A percentile compares a stretch with the other conserved stretches of the same genome.
These are phyloP conservation scores for Dioscorea alata DNA, from an alignment of 106 monocot species.

Conservation along the genomic window DNA sequence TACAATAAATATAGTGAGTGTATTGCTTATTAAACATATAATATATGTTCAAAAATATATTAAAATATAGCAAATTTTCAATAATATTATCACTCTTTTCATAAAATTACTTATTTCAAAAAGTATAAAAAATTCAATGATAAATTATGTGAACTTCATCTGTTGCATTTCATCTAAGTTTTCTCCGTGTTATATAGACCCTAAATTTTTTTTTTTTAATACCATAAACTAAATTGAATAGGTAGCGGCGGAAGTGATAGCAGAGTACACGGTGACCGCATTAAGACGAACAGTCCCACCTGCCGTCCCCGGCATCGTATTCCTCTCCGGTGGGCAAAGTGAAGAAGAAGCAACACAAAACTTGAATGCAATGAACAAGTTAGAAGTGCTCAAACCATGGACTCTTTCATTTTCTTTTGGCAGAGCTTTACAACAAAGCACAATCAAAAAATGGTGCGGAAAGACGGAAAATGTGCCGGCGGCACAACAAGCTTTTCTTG, in stretches of 20 bases:
- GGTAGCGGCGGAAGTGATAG: conserved; percentile 40
- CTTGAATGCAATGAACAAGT: conserved; percentile 52
- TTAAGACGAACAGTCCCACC: conserved; percentile 42
- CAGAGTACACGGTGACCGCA: conserved; percentile 38
- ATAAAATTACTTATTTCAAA: too few species aligned
- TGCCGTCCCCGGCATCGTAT: conserved; percentile 50
- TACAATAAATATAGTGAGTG: too few species aligned
- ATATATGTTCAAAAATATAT: too few species aligned
- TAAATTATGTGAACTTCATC: too few species aligned
- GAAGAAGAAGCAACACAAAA: conserved; percentile 56
- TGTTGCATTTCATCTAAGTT: too few species aligned
- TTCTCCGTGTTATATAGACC: too few species aligned
- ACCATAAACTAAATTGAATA: not conserved
- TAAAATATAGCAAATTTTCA: too few species aligned
- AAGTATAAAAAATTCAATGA: too few species aligned
- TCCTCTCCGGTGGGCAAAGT: conserved; percentile 59
- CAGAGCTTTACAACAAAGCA: conserved; percentile 55
- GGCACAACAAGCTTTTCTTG: conserved; percentile 39
- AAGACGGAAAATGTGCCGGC: conserved; percentile 36
- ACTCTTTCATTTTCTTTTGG: conserved; percentile 57
- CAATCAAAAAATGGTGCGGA: conserved; percentile 48
- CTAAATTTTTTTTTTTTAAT: too few species aligned
- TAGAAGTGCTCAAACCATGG: conserved; percentile 49
- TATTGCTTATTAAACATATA: too few species aligned
- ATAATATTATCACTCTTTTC: too few species aligned